Percentiles rank a stretch among this genome's conserved stretches.
phyloP scores from a whole-genome alignment of 139 green algal genomes.

The Chlamydomonas sphaeroides region DNA sequence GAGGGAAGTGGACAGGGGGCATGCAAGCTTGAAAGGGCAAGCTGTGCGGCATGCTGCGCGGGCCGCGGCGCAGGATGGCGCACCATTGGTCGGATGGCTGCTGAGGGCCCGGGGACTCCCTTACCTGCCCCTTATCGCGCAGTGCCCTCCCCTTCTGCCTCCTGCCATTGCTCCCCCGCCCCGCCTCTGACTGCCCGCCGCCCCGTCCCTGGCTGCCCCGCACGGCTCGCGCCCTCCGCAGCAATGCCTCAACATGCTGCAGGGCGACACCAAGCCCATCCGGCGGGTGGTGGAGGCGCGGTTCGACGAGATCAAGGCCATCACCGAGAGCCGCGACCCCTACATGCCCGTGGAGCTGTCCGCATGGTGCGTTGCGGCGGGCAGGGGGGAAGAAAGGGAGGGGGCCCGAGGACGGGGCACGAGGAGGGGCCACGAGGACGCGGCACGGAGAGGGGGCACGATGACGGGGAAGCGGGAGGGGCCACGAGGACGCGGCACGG shows the following conservation, averaged over 20 bases:
- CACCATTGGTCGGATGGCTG: no score
- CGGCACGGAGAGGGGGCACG: no score
- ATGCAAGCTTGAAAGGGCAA: no score
- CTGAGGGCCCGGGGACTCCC: no score
- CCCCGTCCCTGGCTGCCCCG: background rate
- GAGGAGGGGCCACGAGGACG: background rate
- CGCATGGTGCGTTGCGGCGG: constrained; percentile 46
- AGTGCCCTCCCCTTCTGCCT: no score
- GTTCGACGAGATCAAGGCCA: constrained; percentile 73
- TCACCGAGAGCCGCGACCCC: constrained; percentile 65
- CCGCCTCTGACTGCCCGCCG: background rate
- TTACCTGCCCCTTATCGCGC: no score
- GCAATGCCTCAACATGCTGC: constrained; percentile 74
- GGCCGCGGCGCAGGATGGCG: no score
- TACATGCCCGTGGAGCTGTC: constrained; percentile 56
- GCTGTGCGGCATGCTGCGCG: no score
- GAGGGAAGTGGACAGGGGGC: no score
- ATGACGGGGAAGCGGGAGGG: background rate
- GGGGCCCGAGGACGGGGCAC: background rate
- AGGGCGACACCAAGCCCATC: constrained; percentile 72
- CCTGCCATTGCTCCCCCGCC: background rate
- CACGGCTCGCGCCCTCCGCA: constrained; percentile 22
- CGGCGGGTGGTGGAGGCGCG: constrained; percentile 60
- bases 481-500: background rate
- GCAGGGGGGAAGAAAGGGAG: background rate